Conservation (phyloP, 352 stramenopile genomes). For the Phytophthora aleatoria region DNA sequence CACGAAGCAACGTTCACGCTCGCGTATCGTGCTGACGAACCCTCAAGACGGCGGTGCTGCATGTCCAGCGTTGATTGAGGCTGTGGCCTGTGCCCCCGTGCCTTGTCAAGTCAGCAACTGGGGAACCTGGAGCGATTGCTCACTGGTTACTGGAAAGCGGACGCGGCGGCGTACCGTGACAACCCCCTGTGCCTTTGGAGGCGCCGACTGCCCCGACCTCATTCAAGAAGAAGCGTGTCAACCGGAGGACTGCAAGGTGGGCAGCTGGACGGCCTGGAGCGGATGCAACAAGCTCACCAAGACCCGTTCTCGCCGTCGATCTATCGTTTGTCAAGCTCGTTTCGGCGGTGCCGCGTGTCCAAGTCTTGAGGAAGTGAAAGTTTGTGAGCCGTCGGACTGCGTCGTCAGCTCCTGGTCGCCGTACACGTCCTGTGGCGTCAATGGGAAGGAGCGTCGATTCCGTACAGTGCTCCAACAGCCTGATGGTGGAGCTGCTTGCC, state of each 20-base stretch:
- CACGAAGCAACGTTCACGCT: conserved; percentile 51
- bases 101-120: conserved; percentile 60
- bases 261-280: conserved; percentile 46
- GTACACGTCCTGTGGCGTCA: conserved; percentile 47
- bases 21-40: conserved; percentile 41
- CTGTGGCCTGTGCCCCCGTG: conserved; percentile 41
- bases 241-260: conserved; percentile 50
- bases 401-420: conserved; percentile 56
- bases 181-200: conserved; percentile 34
- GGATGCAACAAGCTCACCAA: conserved; percentile 45
- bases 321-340: conserved; percentile 31
- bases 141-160: conserved; percentile 39
- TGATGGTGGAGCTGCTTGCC: conserved; percentile 48
- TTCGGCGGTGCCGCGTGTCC: conserved; percentile 47
- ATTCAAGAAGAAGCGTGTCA: conserved; percentile 45
- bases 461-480: conserved; percentile 42
- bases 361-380: conserved; percentile 33
- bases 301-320: conserved; percentile 44
- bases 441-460: conserved; percentile 35
- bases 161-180: conserved; percentile 45
- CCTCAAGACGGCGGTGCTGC: conserved; percentile 53
- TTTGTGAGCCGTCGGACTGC: conserved; percentile 50
- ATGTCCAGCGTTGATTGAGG: conserved; percentile 46
- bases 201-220: conserved; percentile 41
- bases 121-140: conserved; percentile 51